Evolutionary conservation across 352 stramenopile genomes (phyloP).

Genomic region (Globisporangium parvum): DNA sequence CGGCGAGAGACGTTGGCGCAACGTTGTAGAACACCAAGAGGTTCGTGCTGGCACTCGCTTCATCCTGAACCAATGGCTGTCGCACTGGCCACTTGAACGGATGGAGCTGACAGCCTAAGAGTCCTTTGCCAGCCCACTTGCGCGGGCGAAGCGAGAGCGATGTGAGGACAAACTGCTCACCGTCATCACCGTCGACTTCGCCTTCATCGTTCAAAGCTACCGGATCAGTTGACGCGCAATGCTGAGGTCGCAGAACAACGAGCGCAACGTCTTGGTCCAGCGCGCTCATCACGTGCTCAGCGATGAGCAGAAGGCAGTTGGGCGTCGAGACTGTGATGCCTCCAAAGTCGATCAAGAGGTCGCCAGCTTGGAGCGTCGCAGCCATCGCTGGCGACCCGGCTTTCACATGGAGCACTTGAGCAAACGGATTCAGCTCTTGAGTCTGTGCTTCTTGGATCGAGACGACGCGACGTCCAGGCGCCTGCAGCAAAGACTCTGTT

Average conservation of each 20-base stretch:
- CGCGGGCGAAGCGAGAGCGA: slow-evolving; percentile 20
- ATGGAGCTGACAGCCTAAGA: slow-evolving; percentile 56
- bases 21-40: slow-evolving; percentile 43
- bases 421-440: slow-evolving; percentile 27
- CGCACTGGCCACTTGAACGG: slow-evolving; percentile 41
- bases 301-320: slow-evolving; percentile 49
- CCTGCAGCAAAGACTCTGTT: not conserved
- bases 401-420: slow-evolving; percentile 37
- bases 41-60: not conserved
- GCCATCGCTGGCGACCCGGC: slow-evolving; percentile 37
- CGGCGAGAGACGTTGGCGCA: slow-evolving; percentile 18
- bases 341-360: slow-evolving; percentile 47
- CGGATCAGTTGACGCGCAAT: too few relatives aligned
- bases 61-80: not conserved
- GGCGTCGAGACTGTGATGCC: slow-evolving; percentile 36
- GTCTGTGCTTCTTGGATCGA: not conserved
- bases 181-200: not conserved
- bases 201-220: not conserved
- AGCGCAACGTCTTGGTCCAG: slow-evolving; percentile 33
- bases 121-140: slow-evolving; percentile 60
- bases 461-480: not conserved
- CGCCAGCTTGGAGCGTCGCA: slow-evolving; percentile 29
- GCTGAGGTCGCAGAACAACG: slow-evolving; percentile 23
- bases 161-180: not conserved
- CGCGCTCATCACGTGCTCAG: slow-evolving; percentile 36